phyloP scores from a whole-genome alignment of 208 protist species.

The Phytomonas francai region DNA sequence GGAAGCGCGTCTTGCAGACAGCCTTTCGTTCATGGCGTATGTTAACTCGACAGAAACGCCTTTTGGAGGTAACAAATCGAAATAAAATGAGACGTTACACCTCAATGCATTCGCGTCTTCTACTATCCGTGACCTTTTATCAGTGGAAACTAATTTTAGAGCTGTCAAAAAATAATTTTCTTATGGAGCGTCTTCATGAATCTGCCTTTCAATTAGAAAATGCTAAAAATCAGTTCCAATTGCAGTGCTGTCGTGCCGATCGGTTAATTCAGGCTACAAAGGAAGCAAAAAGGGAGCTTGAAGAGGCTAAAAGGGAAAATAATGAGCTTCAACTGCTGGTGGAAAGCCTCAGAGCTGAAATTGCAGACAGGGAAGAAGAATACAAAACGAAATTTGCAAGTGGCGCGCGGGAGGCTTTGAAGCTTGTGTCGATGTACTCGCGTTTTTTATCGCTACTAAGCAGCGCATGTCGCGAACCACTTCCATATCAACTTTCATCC shows the following conservation, averaged over 20 bases:
- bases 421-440: background rate
- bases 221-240: slow-evolving; percentile 86
- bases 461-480: background rate
- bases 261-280: slow-evolving; percentile 48
- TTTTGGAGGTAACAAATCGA: slow-evolving; percentile 27
- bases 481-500: background rate
- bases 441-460: background rate
- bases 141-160: slow-evolving; percentile 66
- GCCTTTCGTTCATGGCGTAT: slow-evolving; percentile 58
- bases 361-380: slow-evolving; percentile 32
- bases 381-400: slow-evolving; percentile 36
- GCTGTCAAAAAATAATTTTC: slow-evolving; percentile 51
- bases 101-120: slow-evolving; percentile 19
- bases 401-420: slow-evolving; percentile 22
- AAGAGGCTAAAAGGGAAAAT: slow-evolving; percentile 22
- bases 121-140: slow-evolving; percentile 38
- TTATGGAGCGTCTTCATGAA: slow-evolving; percentile 80
- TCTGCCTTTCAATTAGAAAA: slow-evolving; percentile 77
- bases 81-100: slow-evolving; percentile 26
- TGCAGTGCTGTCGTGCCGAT: slow-evolving; percentile 82
- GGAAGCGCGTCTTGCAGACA: slow-evolving; percentile 10
- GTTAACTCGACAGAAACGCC: slow-evolving; percentile 21
- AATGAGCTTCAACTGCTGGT: slow-evolving; percentile 29
- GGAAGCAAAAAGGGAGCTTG: slow-evolving; percentile 34
- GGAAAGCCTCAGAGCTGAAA: slow-evolving; percentile 30